Conservation (phyloP, 2,329 filamentous ascomycete species). For the Neobulgaria alba region DNA sequence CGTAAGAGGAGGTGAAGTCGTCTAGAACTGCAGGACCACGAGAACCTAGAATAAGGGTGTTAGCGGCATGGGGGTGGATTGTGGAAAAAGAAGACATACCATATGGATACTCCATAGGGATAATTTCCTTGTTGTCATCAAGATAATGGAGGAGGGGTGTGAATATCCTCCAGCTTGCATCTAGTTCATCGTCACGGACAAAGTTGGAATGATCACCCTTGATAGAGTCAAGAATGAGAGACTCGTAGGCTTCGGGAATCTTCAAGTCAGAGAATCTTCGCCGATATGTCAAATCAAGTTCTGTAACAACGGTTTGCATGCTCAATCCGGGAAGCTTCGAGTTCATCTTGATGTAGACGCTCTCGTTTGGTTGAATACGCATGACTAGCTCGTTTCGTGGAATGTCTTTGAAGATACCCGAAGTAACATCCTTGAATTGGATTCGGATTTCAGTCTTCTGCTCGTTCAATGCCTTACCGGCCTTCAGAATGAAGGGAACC, state of each 20-base stretch:
- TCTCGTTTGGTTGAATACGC: conserved; percentile 98
- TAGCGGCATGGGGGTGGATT: not conserved
- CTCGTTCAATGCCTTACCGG: conserved; percentile 96
- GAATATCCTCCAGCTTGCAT: conserved; percentile 98
- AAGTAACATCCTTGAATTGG: conserved; percentile 99
- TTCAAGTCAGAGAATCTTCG: conserved; percentile 98
- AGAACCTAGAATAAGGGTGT: conserved; percentile 47
- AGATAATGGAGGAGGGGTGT: conserved; percentile 95
- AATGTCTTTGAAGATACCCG: conserved; percentile 99
- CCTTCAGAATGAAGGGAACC: conserved; percentile 98
- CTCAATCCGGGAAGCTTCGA: conserved; percentile 95
- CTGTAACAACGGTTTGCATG: conserved; percentile 98
- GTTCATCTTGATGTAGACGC: conserved; percentile 99
- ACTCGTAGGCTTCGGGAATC: conserved; percentile 98
- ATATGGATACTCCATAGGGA: conserved; percentile 99
- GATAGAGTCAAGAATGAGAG: conserved; percentile 89
- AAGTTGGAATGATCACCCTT: conserved; percentile 99
- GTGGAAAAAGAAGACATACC: conserved; percentile 48
- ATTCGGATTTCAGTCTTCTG: conserved; percentile 99
- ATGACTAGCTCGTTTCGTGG: conserved; percentile 98
- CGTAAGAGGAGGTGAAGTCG: conserved; percentile 95
- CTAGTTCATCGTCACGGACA: conserved; percentile 90
- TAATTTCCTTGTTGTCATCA: conserved; percentile 98
- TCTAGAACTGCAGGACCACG: conserved; percentile 93
- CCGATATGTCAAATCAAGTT: conserved; percentile 96